phyloP scores from a whole-genome alignment of 2,329 filamentous ascomycete species.

The Nigrograna mackinnonii region DNA sequence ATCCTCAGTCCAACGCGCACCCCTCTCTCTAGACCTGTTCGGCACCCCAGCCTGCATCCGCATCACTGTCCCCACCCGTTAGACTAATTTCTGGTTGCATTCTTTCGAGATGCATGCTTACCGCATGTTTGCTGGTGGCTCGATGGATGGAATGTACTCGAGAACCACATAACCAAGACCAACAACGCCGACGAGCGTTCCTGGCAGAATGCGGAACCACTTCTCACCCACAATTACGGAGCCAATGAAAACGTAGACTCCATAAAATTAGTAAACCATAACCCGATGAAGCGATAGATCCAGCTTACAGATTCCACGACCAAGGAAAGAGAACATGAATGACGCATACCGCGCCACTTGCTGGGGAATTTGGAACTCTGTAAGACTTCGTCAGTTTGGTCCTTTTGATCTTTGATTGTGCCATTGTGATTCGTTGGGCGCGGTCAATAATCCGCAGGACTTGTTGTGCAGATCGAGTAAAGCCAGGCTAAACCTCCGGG shows the following conservation, averaged over 20 bases:
- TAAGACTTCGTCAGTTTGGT: slow-evolving; percentile 9
- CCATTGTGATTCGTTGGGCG: too few species aligned
- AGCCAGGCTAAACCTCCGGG: too few species aligned
- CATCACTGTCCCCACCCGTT: slow-evolving; percentile 44
- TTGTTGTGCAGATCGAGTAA: too few species aligned
- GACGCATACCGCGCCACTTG: slow-evolving; percentile 92
- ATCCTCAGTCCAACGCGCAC: slow-evolving; percentile 17
- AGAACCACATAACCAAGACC: slow-evolving; percentile 72
- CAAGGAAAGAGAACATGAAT: slow-evolving; percentile 97
- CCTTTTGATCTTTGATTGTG: too few species aligned
- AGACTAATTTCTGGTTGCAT: neutral
- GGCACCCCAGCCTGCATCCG: slow-evolving; percentile 55
- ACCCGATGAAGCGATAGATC: neutral
- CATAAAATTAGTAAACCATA: slow-evolving; percentile 9
- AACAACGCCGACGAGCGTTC: slow-evolving; percentile 74
- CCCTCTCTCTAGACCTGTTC: slow-evolving; percentile 51
- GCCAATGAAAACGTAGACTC: slow-evolving; percentile 96
- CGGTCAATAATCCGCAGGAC: too few species aligned
- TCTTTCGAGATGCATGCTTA: slow-evolving; percentile 18
- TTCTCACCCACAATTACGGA: slow-evolving; percentile 75
- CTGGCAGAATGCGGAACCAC: slow-evolving; percentile 73
- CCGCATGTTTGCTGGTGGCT: slow-evolving; percentile 59
- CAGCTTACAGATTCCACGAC: slow-evolving; percentile 87
- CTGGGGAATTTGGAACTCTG: slow-evolving; percentile 92
- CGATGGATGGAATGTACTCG: slow-evolving; percentile 56